Conservation (phyloP, 2,329 filamentous ascomycete genomes). For the Neonectria neomacrospora region DNA sequence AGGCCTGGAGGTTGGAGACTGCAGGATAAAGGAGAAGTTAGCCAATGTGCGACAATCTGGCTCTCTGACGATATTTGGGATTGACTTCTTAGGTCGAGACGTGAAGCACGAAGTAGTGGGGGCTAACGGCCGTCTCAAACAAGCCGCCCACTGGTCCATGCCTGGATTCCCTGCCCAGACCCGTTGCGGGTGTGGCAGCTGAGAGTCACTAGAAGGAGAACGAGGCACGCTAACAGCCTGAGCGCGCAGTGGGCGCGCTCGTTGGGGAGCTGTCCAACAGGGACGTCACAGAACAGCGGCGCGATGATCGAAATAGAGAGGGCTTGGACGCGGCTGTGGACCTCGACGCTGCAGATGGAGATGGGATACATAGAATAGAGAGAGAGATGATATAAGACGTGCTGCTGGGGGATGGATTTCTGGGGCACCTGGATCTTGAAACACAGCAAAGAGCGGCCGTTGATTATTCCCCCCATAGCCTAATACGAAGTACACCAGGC, state of each 20-base stretch:
- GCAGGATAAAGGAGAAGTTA: conserved; percentile 7
- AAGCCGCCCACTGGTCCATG: conserved; percentile 27
- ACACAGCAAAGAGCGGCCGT: background rate
- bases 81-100: conserved; percentile 2
- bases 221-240: conserved; percentile 18
- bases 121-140: conserved; percentile 34
- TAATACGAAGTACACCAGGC: background rate
- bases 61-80: conserved; percentile 11
- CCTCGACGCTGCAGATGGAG: conserved; percentile 1
- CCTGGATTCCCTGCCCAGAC: conserved; percentile 37
- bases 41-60: conserved; percentile 21
- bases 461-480: background rate
- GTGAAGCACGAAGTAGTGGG: conserved; percentile 13
- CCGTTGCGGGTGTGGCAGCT: conserved; percentile 29
- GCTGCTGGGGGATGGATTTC: background rate
- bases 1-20: conserved; percentile 10
- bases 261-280: conserved; percentile 5
- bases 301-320: conserved; percentile 18
- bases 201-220: conserved; percentile 14
- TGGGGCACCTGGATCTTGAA: conserved; percentile 4
- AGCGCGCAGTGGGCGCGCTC: conserved; percentile 3
- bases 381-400: conserved; percentile 1
- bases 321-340: conserved; percentile 7
- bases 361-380: conserved; percentile 3
- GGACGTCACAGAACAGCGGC: background rate